Evolutionary conservation across 768 basidiomycete species (phyloP), one percentile per base, ranked within the genome.

Genomic region (Hericium rajendrae): DNA sequence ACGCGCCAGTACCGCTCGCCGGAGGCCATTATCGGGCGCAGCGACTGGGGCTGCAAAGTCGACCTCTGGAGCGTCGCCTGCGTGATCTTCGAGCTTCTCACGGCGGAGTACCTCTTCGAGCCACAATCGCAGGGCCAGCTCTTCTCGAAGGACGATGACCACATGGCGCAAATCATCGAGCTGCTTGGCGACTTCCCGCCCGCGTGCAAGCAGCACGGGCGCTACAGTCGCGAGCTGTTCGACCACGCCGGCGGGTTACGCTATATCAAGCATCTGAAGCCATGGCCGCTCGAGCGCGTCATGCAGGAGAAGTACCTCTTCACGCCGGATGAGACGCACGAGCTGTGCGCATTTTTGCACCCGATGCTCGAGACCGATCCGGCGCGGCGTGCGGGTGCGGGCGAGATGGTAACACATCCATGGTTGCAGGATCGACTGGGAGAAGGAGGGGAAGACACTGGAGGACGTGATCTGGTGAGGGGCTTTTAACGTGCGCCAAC

Each of bases 1-100:
- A 97, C 93, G n/a, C 82, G 93, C 46, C 93, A 95, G 68, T 97
- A 97, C 69, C 86, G 93, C 60, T 82, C 89, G 26, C 93, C 93
- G n/a, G 93, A 97, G 70, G 93, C 91, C 55, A 93, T 97, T 63
- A 74, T 94, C 16, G 93, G 94, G 16, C 82, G 85, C 55, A 81
- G 80, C 38, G 88, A 91, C 63, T 97, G 93, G 93, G 90, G 85
- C 62, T 76, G 82, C 39, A 82, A 86, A 55, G 91, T 82, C 48
- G 93, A 97, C 71, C 81, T 94, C 20, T 97, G 93, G 93, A 89
- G 86, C 64, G 84, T 91, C 24, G 94, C 90, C 20, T 94, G 92
- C 71, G 78, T 97, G 66, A 81, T 89, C 61, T 97, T 97, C 64
- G 94, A 97, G 70, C 78, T 97, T 60, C 73, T 94, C 59, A 94